Evolutionary conservation across 2,329 filamentous ascomycete species (phyloP).

Genomic region (Pezicula rhizophila): DNA sequence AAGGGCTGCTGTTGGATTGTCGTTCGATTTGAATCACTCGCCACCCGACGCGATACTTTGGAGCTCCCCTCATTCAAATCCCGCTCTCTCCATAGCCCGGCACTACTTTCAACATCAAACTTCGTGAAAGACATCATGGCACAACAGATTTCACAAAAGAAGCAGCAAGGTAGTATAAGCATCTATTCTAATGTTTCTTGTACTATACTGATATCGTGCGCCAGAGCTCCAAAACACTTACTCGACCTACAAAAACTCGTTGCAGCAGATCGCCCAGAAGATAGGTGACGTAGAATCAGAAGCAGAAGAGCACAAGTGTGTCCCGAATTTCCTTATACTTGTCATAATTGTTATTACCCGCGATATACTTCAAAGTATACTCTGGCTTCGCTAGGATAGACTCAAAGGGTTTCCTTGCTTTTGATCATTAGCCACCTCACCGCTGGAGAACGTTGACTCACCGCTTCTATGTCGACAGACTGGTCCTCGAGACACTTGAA

Average conservation of each 20-base stretch:
- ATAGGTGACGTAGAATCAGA: constrained; percentile 98
- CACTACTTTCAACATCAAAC: constrained; percentile 6
- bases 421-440: constrained; percentile 12
- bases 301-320: constrained; percentile 95
- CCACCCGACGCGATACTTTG: constrained; percentile 5
- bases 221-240: constrained; percentile 77
- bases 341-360: constrained; percentile 3
- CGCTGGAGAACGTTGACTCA: constrained; percentile 28
- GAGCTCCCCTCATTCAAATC: no score
- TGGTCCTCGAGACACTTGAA: constrained; percentile 86
- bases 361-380: constrained; percentile 5
- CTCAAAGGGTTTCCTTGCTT: constrained; percentile 16
- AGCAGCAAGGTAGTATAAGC: constrained; percentile 27
- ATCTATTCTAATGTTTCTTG: background rate
- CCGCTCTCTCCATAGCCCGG: constrained; percentile 2
- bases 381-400: constrained; percentile 1
- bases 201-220: constrained; percentile 1
- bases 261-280: constrained; percentile 91
- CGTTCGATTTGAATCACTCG: constrained; percentile 4
- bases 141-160: constrained; percentile 26
- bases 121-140: constrained; percentile 20
- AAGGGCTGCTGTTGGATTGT: constrained; percentile 6
- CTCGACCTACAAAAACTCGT: constrained; percentile 67
- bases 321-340: constrained; percentile 16
- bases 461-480: constrained; percentile 48